Base-by-base conservation (phyloP, 306 rosid species). In the Herpetospermum pedunculosum region DNA sequence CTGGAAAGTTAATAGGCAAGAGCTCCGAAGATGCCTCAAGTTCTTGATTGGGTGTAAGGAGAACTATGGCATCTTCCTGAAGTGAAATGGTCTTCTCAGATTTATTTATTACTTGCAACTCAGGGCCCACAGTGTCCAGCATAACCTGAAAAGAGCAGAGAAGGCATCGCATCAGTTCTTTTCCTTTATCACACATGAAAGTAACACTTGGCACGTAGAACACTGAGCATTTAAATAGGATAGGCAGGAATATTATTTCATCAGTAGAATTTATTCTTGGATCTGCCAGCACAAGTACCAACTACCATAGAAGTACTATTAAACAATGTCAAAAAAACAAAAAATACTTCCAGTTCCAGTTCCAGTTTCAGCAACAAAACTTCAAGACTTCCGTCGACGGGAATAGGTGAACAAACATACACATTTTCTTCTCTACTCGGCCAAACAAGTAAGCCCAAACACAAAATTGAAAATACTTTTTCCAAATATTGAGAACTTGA, bases 51-150 rank as follows among this genome's bases (percentile, higher is more conserved):
- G 97, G 99, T 16, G 93, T 91, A 38, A 93, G 85, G 81, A 87
- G 84, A 52, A 91, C 83, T 19, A 80, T 69, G 65, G 86, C 82
- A 72, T 86, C 97, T 75, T 35, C 97, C 87, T 84, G 63, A 71
- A 93, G 98, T 72, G 85, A 59, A 73, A 93, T 84, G 25, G 96
- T 86, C 8, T 23, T 82, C 70, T 81, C 93, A 3, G 89, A 79
- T 85, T 81, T 89, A 79, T 87, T 93, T 53, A 86, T 84, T 19
- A 93, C 90, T 74, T 86, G 97, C 84, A 93, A 77, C 78, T 93
- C 97, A 8, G 98, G 93, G 78, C 98, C 98, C 75, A 76, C 86
- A 8, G 92, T 87, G 73, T 93, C 98, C 67, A 93, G 84, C 98
- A 93, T 89, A 80, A 93, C 86, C 98, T 93, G 86, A 41, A 54